Conservation (phyloP, 306 rosid genomes). For the Pterocarpus macrocarpus region DNA sequence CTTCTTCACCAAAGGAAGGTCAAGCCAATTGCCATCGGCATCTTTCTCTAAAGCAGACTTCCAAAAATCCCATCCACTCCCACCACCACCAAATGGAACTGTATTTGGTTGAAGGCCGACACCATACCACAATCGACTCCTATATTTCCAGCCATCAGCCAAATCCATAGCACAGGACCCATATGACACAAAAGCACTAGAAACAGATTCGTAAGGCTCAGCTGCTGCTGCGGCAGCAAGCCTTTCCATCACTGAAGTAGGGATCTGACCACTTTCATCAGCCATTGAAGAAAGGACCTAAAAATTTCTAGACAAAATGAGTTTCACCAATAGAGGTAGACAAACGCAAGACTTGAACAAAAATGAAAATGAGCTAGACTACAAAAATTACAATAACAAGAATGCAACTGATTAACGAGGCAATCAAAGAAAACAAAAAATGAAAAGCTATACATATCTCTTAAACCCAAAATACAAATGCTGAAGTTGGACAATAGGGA, state of each 20-base stretch:
- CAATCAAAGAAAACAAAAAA: slow-evolving; percentile 30
- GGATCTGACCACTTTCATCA: slow-evolving; percentile 82
- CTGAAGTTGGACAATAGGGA: slow-evolving; percentile 31
- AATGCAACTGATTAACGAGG: slow-evolving; percentile 33
- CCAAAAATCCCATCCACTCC: slow-evolving; percentile 93
- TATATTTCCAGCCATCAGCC: slow-evolving; percentile 92
- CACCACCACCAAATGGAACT: slow-evolving; percentile 88
- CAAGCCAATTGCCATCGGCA: slow-evolving; percentile 85
- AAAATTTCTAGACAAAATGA: slow-evolving; percentile 45
- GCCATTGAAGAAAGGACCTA: slow-evolving; percentile 91
- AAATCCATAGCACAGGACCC: slow-evolving; percentile 88
- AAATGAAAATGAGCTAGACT: slow-evolving; percentile 33
- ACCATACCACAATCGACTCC: slow-evolving; percentile 95
- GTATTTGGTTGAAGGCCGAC: slow-evolving; percentile 78
- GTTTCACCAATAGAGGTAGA: slow-evolving; percentile 43
- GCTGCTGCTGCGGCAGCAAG: slow-evolving; percentile 98
- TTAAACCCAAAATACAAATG: slow-evolving; percentile 25
- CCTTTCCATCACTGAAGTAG: slow-evolving; percentile 81
- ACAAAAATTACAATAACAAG: slow-evolving; percentile 34
- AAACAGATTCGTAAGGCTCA: slow-evolving; percentile 92
- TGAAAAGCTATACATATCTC: slow-evolving; percentile 2
- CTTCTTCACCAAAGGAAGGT: slow-evolving; percentile 90
- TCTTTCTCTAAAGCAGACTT: slow-evolving; percentile 85
- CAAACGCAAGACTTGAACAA: slow-evolving; percentile 36
- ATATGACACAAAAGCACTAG: slow-evolving; percentile 96